Base-by-base conservation (phyloP, 2,329 filamentous ascomycete species). In the Macrophomina pseudophaseolina region DNA sequence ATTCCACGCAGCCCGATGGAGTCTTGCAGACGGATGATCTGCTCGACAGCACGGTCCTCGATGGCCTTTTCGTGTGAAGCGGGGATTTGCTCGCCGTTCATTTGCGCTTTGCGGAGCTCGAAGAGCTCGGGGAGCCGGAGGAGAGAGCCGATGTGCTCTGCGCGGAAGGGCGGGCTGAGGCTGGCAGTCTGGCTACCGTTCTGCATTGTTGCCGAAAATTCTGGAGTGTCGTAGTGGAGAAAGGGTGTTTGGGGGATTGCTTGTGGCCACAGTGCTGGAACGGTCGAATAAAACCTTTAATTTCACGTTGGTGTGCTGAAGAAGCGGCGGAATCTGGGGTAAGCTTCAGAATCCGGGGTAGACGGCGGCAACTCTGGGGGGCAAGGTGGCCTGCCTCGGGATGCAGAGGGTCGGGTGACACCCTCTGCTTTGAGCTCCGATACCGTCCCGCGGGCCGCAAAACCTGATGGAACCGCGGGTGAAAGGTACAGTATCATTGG, bases 131-230 rank as follows among this genome's bases (percentile, higher is more conserved):
- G 77, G 0, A 90, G 89, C 38, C 90, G 88, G 67, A 92, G 85
- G 38, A 92, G 82, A 14, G 89, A 91, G 59, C 90, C 90, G 68
- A 91, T 84, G 70, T 92, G 90, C 79, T 92, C 90, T 68, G 89
- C 89, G 74, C 90, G 85, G 79, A 91, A 92, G 59, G 88, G 89
- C 49, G 87, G 86, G 69, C 69, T 75, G 73, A 74, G 73, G 69
- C 76, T 77, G 46, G 71, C 71, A 46, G 73, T 73, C 7, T 40
- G 71, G 7, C 67, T 80, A 77, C 69, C 79, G 79, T 63, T 51
- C 32, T 58, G 23, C 53, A 58, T 51, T 18, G 16, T 51, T 9
- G 48, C 18, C 12, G 42, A 14, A 44, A 3, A 44, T 44, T 5
- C 5, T 14, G 42, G 8, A 12, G 2, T 44, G 3, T 44, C 1